Conservation (phyloP, 2,329 filamentous ascomycete species). For the Trematosphaeria pertusa region DNA sequence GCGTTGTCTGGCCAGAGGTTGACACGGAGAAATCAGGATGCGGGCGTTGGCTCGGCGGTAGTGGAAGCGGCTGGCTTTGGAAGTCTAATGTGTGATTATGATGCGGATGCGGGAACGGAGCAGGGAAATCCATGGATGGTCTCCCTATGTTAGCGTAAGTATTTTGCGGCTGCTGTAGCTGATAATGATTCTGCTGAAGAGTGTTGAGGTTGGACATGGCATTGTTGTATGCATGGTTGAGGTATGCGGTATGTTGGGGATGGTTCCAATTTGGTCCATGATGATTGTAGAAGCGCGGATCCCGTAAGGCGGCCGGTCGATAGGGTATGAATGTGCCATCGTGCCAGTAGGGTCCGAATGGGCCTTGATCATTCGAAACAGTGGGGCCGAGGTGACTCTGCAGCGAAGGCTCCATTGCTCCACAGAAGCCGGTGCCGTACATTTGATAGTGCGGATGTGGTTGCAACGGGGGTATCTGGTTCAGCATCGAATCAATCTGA, state of each 20-base stretch:
- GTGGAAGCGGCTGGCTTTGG: conserved; percentile 28
- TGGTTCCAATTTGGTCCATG: conserved; percentile 38
- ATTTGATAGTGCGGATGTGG: conserved; percentile 59
- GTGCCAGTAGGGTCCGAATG: conserved; percentile 51
- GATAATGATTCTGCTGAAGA: conserved; percentile 35
- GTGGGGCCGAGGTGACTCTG: conserved; percentile 48
- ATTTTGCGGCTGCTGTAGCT: conserved; percentile 32
- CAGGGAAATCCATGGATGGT: conserved; percentile 31
- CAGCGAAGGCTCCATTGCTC: conserved; percentile 40
- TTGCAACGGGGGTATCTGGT: conserved; percentile 66
- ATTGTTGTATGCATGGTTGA: conserved; percentile 35
- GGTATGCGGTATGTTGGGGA: conserved; percentile 37
- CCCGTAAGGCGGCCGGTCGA: conserved; percentile 48
- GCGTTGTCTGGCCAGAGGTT: conserved; percentile 40
- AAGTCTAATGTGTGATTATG: conserved; percentile 35
- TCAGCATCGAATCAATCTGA: conserved; percentile 67
- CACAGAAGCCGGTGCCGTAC: conserved; percentile 42
- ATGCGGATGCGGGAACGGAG: conserved; percentile 32
- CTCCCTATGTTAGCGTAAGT: conserved; percentile 29
- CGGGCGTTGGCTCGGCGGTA: conserved; percentile 29
- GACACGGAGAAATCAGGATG: conserved; percentile 28
- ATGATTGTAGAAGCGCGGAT: conserved; percentile 46
- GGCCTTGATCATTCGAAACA: conserved; percentile 50
- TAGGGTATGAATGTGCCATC: conserved; percentile 51
- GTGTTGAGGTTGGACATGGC: conserved; percentile 30